These are phyloP conservation scores for Vachellia collinsii DNA, from an alignment of 306 rosid genomes.

Conservation along the genomic window DNA sequence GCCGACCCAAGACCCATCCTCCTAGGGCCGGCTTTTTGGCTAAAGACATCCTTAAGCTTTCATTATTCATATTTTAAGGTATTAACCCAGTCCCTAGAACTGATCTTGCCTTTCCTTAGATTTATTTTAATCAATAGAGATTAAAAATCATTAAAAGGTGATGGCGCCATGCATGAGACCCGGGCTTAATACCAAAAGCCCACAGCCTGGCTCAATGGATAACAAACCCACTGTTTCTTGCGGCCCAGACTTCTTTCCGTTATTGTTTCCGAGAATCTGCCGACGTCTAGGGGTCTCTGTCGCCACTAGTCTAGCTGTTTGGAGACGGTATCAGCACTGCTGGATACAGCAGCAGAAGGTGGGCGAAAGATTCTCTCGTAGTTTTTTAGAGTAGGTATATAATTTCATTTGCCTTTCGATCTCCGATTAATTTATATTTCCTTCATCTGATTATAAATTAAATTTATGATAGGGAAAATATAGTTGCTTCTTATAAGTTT, in stretches of 20 bases:
- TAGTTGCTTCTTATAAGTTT: slow-evolving; percentile 49
- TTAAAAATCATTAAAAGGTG: too few species aligned
- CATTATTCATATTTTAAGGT: too few species aligned
- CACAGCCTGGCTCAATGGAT: slow-evolving; percentile 11
- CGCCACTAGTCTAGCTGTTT: background rate
- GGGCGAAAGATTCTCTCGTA: slow-evolving; percentile 37
- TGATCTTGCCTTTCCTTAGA: too few species aligned
- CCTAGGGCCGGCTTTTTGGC: too few species aligned
- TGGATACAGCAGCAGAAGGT: slow-evolving; percentile 58
- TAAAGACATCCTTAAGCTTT: too few species aligned
- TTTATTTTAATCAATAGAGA: too few species aligned
- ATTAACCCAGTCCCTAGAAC: too few species aligned
- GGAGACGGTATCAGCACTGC: slow-evolving; percentile 37
- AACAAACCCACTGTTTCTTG: background rate
- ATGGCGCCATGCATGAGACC: background rate
- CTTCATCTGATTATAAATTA: slow-evolving; percentile 11
- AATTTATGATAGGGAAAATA: slow-evolving; percentile 41
- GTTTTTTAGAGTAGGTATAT: background rate
- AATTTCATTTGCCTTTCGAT: slow-evolving; percentile 17
- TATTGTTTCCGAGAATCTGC: background rate
- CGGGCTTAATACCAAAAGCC: slow-evolving; percentile 44
- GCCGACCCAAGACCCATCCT: too few species aligned
- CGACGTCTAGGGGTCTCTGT: background rate
- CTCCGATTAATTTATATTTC: slow-evolving; percentile 17
- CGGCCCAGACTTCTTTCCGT: slow-evolving; percentile 9